These are phyloP conservation scores for Barnettozyma wickerhamii DNA, from an alignment of 805 yeast species.

Conservation along the genomic window DNA sequence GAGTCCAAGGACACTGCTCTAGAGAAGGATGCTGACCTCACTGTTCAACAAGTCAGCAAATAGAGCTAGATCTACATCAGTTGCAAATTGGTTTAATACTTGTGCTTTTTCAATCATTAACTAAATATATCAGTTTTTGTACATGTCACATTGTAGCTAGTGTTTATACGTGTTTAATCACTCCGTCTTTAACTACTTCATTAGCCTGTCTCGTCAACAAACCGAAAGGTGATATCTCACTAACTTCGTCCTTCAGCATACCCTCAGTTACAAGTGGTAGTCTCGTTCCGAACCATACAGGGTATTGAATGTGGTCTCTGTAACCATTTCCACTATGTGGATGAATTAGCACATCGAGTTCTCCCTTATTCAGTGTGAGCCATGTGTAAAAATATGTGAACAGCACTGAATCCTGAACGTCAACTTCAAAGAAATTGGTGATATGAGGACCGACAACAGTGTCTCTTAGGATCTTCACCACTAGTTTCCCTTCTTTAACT, in stretches of 20 bases:
- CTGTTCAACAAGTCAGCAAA: background rate
- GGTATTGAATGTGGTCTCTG: slow-evolving; percentile 44
- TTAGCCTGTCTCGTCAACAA: slow-evolving; percentile 1
- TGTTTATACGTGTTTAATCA: background rate
- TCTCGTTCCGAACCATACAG: slow-evolving; percentile 49
- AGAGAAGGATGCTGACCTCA: background rate
- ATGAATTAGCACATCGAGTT: slow-evolving; percentile 47
- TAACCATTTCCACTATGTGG: slow-evolving; percentile 39
- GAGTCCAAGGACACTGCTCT: background rate
- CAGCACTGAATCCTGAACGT: slow-evolving; percentile 38
- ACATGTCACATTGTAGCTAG: too few species aligned
- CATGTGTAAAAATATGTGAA: slow-evolving; percentile 41
- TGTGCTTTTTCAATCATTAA: background rate
- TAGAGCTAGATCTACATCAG: background rate
- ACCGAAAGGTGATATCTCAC: slow-evolving; percentile 1
- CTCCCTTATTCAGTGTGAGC: slow-evolving; percentile 44
- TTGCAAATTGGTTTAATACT: background rate
- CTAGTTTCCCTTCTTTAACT: slow-evolving; percentile 24
- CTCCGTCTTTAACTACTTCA: background rate
- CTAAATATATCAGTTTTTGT: too few species aligned
- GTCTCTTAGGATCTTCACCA: slow-evolving; percentile 11
- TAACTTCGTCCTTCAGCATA: background rate
- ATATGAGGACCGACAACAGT: slow-evolving; percentile 39
- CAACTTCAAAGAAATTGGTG: slow-evolving; percentile 48
- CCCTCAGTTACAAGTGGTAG: slow-evolving; percentile 18